Evolutionary conservation across 176 grass and related monocot species (phyloP).

Genomic region (Musa schizocarpa): DNA sequence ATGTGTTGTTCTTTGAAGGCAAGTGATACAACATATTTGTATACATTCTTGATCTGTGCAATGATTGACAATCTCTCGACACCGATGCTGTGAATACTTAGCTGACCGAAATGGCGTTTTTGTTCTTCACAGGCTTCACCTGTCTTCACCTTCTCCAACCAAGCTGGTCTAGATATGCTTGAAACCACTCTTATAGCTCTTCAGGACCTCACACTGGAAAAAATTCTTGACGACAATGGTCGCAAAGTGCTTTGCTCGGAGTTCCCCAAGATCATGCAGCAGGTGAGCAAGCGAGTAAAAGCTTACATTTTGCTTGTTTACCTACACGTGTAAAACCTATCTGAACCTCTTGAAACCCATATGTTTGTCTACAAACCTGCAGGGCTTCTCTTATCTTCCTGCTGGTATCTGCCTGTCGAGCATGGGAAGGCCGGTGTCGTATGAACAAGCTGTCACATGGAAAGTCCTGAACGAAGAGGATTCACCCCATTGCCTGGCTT

Average conservation of each 20-base stretch:
- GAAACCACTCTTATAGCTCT: conserved; percentile 82
- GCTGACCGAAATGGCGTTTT: no score
- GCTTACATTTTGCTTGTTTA: neutral
- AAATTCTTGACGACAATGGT: conserved; percentile 72
- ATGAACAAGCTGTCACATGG: conserved; percentile 69
- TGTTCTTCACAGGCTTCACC: conserved; percentile 51
- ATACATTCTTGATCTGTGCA: neutral
- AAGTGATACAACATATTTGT: neutral
- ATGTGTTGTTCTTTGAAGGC: conserved; percentile 98
- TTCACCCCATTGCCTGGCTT: conserved; percentile 57
- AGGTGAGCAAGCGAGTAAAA: conserved; percentile 44
- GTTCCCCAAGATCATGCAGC: conserved; percentile 88
- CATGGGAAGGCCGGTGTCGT: conserved; percentile 75
- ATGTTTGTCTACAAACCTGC: neutral
- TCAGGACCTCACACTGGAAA: conserved; percentile 78
- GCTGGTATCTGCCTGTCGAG: conserved; percentile 61
- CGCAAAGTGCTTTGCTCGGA: conserved; percentile 77
- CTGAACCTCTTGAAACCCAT: neutral
- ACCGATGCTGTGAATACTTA: no score
- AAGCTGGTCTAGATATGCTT: conserved; percentile 91
- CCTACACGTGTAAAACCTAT: neutral
- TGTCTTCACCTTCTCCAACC: conserved; percentile 91
- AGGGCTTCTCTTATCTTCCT: conserved; percentile 63
- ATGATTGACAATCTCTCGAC: no score
- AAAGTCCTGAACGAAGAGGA: conserved; percentile 74